Evolutionary conservation across 73 alveolate genomes (phyloP).

Genomic region (Tetrahymena thermophila): DNA sequence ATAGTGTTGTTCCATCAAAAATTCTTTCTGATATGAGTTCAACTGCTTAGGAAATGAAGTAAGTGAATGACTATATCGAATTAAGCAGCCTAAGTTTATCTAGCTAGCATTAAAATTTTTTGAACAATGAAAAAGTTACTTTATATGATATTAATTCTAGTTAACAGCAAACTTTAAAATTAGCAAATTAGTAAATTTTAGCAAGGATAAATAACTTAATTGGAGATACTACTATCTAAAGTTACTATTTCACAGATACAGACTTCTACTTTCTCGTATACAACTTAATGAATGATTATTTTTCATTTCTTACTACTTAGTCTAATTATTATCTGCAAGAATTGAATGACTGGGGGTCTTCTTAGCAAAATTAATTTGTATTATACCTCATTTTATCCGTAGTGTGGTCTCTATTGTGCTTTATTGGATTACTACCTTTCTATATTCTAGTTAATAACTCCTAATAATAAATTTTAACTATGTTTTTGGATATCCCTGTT

Average conservation of each 20-base stretch:
- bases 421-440: background rate
- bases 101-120: background rate
- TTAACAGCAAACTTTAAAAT: background rate
- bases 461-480: background rate
- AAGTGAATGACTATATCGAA: background rate
- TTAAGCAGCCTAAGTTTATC: background rate
- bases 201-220: background rate
- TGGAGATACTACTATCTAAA: background rate
- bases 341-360: background rate
- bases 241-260: background rate
- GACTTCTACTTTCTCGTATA: background rate
- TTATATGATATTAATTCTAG: background rate
- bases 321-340: background rate
- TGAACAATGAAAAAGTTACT: background rate
- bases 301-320: background rate
- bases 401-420: background rate
- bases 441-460: background rate
- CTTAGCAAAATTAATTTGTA: background rate
- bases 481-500: background rate
- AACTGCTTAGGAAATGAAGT: background rate
- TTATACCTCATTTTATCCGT: background rate
- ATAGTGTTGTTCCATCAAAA: background rate
- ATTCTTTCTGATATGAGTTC: background rate
- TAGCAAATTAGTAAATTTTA: background rate
- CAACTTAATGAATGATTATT: background rate